phyloP scores from a whole-genome alignment of 345 rosid species.

The Eucalyptus cloeziana region DNA sequence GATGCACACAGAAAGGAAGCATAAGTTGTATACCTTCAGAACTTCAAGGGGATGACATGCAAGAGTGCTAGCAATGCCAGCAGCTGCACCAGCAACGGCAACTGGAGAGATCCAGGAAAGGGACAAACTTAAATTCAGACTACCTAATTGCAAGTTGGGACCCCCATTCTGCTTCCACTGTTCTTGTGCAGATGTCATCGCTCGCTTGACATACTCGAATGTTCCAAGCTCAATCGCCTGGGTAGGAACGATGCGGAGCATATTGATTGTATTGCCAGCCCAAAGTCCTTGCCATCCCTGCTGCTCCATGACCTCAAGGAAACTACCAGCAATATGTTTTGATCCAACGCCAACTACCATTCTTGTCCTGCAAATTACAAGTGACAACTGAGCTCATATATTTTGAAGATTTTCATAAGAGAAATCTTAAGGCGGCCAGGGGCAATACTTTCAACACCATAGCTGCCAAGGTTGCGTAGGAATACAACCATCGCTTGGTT shows the following conservation, averaged over 20 bases:
- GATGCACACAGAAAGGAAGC: not conserved
- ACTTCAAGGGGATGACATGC: constrained; percentile 99
- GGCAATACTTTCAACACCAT: not conserved
- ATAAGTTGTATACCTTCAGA: constrained; percentile 47
- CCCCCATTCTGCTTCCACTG: constrained; percentile 40
- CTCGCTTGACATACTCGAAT: constrained; percentile 84
- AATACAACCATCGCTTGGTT: not conserved
- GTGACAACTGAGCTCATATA: not conserved
- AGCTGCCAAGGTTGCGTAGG: not conserved
- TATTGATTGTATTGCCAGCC: constrained; percentile 95
- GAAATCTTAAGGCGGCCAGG: not conserved
- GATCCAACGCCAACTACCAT: constrained; percentile 99
- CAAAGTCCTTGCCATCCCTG: constrained; percentile 98
- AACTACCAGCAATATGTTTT: constrained; percentile 79
- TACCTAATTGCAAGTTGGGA: constrained; percentile 57
- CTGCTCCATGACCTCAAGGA: constrained; percentile 69
- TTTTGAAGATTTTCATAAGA: not conserved
- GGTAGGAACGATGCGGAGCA: constrained; percentile 89
- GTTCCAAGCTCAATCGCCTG: constrained; percentile 97
- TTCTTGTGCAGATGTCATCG: constrained; percentile 62
- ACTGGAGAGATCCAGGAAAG: constrained; percentile 86
- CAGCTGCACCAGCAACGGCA: constrained; percentile 97
- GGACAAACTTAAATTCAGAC: constrained; percentile 40
- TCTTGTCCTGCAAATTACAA: constrained; percentile 55
- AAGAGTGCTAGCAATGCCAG: constrained; percentile 84